Percentiles rank a stretch among this genome's conserved stretches.
Evolutionary conservation across 2,329 filamentous ascomycete genomes (phyloP).

Genomic region (Epichloe festucae): DNA sequence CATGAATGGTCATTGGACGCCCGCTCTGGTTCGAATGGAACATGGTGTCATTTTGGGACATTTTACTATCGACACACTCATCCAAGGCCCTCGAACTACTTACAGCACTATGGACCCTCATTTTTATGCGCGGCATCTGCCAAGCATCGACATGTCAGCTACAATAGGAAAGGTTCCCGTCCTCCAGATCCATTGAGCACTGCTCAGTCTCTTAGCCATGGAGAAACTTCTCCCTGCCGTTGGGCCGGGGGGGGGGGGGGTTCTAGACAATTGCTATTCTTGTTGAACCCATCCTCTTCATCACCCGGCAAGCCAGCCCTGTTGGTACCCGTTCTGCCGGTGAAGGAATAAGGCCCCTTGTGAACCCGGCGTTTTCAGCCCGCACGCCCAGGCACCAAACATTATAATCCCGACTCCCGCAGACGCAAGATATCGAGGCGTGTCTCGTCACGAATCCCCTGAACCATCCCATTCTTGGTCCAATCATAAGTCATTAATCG

Average conservation of each 20-base stretch:
- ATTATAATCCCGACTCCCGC: conserved; percentile 13
- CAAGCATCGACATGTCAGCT: not conserved
- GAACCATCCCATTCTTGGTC: conserved; percentile 20
- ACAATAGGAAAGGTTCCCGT: not conserved
- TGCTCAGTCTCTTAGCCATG: not conserved
- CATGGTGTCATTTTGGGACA: not conserved
- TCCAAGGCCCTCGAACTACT: not conserved
- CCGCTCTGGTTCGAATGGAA: not conserved
- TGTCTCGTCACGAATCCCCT: conserved; percentile 17
- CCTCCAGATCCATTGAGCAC: not conserved
- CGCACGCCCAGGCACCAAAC: conserved; percentile 2
- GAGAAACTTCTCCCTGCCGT: not conserved
- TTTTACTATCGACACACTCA: conserved; percentile 4
- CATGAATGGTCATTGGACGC: not conserved
- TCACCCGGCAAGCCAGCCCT: not conserved
- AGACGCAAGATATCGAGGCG: conserved; percentile 24
- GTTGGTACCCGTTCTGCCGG: not conserved
- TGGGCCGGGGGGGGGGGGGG: no score
- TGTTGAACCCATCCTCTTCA: not conserved
- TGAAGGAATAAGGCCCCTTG: conserved; percentile 8
- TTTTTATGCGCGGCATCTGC: not conserved
- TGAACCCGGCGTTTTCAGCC: conserved; percentile 7
- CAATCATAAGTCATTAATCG: conserved; percentile 43
- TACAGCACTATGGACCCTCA: not conserved
- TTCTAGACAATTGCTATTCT: not conserved